Conservation (phyloP, 768 basidiomycete species). For the Baorangia bicolor region DNA sequence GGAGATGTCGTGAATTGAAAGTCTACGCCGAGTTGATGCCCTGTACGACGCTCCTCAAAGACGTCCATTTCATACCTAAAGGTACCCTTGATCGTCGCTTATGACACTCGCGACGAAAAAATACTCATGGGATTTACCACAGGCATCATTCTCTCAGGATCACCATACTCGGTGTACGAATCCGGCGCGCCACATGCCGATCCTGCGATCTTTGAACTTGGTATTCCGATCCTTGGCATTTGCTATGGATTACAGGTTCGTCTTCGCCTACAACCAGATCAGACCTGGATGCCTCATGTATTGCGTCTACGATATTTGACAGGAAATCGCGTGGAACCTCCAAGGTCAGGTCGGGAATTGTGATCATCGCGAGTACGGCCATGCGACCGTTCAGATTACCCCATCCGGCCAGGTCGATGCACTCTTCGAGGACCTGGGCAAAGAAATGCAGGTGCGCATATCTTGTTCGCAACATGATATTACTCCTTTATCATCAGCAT, state of each 20-base stretch:
- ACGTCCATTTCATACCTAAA: conserved; percentile 92
- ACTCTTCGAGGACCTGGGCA: conserved; percentile 84
- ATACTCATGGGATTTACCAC: background rate
- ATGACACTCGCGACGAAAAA: background rate
- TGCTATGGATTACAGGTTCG: conserved; percentile 94
- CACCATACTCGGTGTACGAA: conserved; percentile 98
- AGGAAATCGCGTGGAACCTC: conserved; percentile 93
- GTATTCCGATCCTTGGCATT: conserved; percentile 91
- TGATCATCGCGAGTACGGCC: conserved; percentile 94
- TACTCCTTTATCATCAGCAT: background rate
- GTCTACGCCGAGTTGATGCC: conserved; percentile 98
- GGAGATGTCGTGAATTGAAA: conserved; percentile 95
- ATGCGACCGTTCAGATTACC: conserved; percentile 75
- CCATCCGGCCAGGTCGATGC: conserved; percentile 67
- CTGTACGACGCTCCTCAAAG: conserved; percentile 87
- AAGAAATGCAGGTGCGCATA: conserved; percentile 75
- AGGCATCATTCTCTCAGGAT: conserved; percentile 97
- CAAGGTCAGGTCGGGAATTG: conserved; percentile 83
- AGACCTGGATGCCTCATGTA: background rate
- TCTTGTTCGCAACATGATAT: background rate
- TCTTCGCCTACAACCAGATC: background rate
- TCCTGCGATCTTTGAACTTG: conserved; percentile 82
- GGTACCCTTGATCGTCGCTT: conserved; percentile 46
- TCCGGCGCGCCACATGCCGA: conserved; percentile 91
- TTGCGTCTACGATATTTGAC: background rate